phyloP scores from a whole-genome alignment of 2,329 filamentous ascomycete species.

The Calonectria multiphialidica region DNA sequence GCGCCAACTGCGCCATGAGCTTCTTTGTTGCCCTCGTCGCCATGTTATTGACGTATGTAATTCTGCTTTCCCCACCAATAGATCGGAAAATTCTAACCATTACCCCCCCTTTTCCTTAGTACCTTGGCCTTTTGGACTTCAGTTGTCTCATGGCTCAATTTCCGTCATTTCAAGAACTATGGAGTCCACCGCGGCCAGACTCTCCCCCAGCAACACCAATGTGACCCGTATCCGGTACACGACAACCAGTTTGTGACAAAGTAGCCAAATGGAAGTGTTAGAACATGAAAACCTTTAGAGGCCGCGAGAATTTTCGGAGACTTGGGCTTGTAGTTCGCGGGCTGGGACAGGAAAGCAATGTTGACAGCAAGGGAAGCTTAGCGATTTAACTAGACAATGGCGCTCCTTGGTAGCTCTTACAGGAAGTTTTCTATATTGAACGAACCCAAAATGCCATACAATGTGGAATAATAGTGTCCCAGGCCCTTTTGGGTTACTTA shows the following conservation, averaged over 20 bases:
- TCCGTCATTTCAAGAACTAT: constrained; percentile 16
- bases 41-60: constrained; percentile 24
- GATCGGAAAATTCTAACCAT: background rate
- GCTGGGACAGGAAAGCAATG: too few species aligned
- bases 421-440: too few species aligned
- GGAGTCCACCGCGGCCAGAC: background rate
- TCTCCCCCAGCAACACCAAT: background rate
- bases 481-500: too few species aligned
- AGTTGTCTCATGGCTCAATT: constrained; percentile 8
- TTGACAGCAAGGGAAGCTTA: too few species aligned
- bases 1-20: constrained; percentile 27
- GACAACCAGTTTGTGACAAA: background rate
- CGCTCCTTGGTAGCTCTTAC: too few species aligned
- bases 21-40: constrained; percentile 26
- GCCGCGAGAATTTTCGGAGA: background rate
- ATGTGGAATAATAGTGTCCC: too few species aligned
- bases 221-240: background rate
- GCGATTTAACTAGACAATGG: too few species aligned
- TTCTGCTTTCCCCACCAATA: accelerated
- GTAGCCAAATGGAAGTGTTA: background rate
- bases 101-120: background rate
- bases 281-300: background rate
- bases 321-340: background rate
- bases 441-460: too few species aligned
- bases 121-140: constrained; percentile 14